These are phyloP conservation scores for Cardiospermum halicacabum DNA, from an alignment of 345 rosid species.

Conservation along the genomic window DNA sequence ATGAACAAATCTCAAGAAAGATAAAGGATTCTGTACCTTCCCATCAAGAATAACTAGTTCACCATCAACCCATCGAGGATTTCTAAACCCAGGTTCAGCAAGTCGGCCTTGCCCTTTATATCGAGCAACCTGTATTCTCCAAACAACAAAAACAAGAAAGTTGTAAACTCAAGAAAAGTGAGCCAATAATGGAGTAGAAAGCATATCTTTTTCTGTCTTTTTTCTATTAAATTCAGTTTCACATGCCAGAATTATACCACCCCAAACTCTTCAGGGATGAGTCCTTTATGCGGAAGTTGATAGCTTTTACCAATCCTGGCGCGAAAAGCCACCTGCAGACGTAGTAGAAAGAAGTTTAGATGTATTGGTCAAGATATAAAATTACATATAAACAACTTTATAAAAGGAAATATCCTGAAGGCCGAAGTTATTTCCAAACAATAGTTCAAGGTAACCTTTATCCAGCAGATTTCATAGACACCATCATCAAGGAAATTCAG, in stretches of 20 bases:
- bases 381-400: background rate
- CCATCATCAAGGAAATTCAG: background rate
- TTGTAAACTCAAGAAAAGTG: conserved; percentile 3
- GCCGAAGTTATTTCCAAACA: background rate
- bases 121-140: conserved; percentile 60
- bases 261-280: conserved; percentile 96
- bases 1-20: background rate
- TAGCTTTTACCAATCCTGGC: conserved; percentile 89
- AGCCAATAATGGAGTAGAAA: background rate
- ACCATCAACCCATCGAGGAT: conserved; percentile 96
- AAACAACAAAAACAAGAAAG: conserved; percentile 13
- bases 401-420: background rate
- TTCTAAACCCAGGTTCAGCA: conserved; percentile 81
- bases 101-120: conserved; percentile 97
- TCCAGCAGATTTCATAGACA: background rate
- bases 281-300: conserved; percentile 91
- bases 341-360: background rate
- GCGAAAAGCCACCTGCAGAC: conserved; percentile 83
- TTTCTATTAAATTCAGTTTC: conserved; percentile 12
- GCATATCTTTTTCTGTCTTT: background rate
- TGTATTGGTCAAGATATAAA: conserved; percentile 3
- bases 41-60: conserved; percentile 95
- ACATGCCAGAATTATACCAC: conserved; percentile 46
- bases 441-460: background rate
- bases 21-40: conserved; percentile 44